Evolutionary conservation across 306 rosid species (phyloP).

Genomic region (Pyrus bretschneideri): DNA sequence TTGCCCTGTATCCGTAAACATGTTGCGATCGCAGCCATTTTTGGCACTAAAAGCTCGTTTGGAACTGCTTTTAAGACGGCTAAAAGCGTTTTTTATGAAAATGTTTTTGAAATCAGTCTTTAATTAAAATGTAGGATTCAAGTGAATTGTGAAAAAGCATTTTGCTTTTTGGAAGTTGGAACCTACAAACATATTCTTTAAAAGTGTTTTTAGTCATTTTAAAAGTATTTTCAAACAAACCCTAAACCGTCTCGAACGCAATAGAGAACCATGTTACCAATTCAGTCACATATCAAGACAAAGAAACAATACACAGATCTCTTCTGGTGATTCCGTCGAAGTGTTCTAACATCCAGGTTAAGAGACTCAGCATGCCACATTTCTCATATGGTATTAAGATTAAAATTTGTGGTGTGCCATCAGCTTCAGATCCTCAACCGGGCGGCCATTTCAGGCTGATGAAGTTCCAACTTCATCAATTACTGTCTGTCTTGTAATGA

Average conservation of each 20-base stretch:
- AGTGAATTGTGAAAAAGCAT: too few species aligned
- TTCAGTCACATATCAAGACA: background rate
- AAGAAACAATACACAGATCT: background rate
- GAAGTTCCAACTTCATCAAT: too few species aligned
- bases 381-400: background rate
- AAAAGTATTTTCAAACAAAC: background rate
- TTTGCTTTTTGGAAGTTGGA: too few species aligned
- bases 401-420: background rate
- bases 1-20: background rate
- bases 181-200: too few species aligned
- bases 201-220: too few species aligned
- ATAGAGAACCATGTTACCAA: background rate
- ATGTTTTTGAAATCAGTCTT: too few species aligned
- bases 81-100: too few species aligned
- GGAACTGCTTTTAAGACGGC: too few species aligned
- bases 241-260: background rate
- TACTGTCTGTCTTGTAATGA: too few species aligned
- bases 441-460: slow-evolving; percentile 67
- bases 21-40: background rate
- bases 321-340: background rate
- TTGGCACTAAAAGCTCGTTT: too few species aligned
- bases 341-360: background rate
- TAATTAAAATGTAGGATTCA: too few species aligned
- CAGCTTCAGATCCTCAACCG: slow-evolving; percentile 41
- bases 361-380: background rate